phyloP scores from a whole-genome alignment of 1,284 basidiomycete genomes.

The Moniliophthora roreri region DNA sequence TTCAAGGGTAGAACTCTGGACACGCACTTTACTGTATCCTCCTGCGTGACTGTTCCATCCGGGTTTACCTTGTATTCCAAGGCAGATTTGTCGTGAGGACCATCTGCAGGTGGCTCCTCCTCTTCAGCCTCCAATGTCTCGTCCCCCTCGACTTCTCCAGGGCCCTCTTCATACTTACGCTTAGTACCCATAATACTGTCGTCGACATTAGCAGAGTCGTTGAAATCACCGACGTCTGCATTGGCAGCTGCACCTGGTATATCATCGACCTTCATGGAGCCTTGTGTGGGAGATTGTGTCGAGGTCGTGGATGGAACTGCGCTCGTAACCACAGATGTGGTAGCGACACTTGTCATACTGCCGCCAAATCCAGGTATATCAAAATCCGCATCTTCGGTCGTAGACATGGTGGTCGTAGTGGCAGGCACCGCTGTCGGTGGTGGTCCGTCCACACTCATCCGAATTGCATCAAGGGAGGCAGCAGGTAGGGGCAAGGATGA shows the following conservation, averaged over 20 bases:
- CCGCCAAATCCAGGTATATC: conserved; percentile 16
- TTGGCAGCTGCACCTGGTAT: not conserved
- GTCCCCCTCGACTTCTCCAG: conserved; percentile 52
- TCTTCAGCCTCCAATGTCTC: conserved; percentile 41
- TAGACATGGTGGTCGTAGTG: not conserved
- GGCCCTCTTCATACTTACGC: conserved; percentile 66
- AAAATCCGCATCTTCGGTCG: not conserved
- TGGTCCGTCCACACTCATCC: conserved; percentile 6
- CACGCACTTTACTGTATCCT: conserved; percentile 88
- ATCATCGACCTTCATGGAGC: not conserved
- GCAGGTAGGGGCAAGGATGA: conserved; percentile 20
- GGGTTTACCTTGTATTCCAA: conserved; percentile 69
- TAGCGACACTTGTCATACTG: not conserved
- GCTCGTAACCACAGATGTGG: not conserved
- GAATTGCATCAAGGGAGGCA: conserved; percentile 1
- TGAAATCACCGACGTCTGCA: too few species aligned
- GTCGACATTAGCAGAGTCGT: conserved; percentile 9
- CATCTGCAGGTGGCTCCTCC: conserved; percentile 30
- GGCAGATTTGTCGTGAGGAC: conserved; percentile 36
- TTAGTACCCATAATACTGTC: conserved; percentile 49
- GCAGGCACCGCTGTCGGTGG: not conserved
- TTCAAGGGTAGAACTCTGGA: conserved; percentile 6
- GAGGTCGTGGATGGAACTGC: not conserved
- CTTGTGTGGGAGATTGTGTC: not conserved
- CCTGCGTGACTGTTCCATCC: conserved; percentile 89